Conservation (phyloP, 768 basidiomycete species). For the Strobilomyces dryophilus region DNA sequence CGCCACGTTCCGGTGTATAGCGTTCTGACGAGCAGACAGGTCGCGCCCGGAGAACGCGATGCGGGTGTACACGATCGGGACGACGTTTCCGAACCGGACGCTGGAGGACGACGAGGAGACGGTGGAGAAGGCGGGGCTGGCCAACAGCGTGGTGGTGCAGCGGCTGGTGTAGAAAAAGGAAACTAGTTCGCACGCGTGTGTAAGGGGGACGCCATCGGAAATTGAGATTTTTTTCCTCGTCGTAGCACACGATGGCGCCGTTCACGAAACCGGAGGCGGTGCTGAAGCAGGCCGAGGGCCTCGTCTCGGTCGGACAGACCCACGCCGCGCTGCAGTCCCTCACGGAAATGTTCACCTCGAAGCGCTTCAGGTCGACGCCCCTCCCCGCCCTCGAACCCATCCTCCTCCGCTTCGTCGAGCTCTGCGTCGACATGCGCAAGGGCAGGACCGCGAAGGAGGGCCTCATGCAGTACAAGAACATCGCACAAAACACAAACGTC, state of each 20-base stretch:
- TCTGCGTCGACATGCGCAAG: conserved; percentile 93
- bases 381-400: conserved; percentile 90
- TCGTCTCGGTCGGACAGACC: conserved; percentile 87
- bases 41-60: conserved; percentile 63
- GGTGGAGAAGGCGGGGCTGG: conserved; percentile 66
- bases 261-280: conserved; percentile 89
- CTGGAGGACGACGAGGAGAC: conserved; percentile 64
- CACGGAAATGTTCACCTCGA: conserved; percentile 89
- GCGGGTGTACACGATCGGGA: conserved; percentile 72
- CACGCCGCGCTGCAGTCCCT: conserved; percentile 88
- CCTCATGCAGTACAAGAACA: conserved; percentile 97
- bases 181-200: conserved; percentile 11
- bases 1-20: too few species aligned
- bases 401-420: conserved; percentile 91
- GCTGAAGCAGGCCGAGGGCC: conserved; percentile 90
- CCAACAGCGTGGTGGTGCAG: conserved; percentile 84
- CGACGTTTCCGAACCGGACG: conserved; percentile 81
- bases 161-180: conserved; percentile 52
- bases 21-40: conserved; percentile 34
- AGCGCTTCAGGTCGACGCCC: conserved; percentile 91
- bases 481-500: conserved; percentile 90
- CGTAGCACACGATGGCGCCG: conserved; percentile 61
- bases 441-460: conserved; percentile 79
- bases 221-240: not conserved
- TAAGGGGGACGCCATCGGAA: not conserved